phyloP scores from a whole-genome alignment of 2,329 filamentous ascomycete species.

The Pestalotiopsis sp. region DNA sequence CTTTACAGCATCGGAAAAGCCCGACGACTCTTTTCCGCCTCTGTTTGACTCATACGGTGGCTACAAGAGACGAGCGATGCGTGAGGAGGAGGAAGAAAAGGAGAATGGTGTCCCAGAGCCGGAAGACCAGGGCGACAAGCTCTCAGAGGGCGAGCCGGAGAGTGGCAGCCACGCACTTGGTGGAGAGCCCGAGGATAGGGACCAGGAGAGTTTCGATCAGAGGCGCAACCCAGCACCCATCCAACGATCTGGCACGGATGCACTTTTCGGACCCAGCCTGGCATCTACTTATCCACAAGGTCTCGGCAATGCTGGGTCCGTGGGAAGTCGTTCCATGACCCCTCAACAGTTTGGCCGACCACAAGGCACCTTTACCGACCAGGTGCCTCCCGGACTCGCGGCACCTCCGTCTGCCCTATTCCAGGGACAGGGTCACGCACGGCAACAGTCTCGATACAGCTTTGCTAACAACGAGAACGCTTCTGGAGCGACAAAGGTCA shows the following conservation, averaged over 20 bases:
- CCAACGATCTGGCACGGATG: slow-evolving; percentile 59
- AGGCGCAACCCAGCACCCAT: slow-evolving; percentile 72
- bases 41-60: slow-evolving; percentile 83
- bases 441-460: slow-evolving; percentile 84
- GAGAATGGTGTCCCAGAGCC: slow-evolving; percentile 50
- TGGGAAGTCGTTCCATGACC: slow-evolving; percentile 72
- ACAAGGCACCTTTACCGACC: slow-evolving; percentile 57
- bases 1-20: slow-evolving; percentile 28
- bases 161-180: slow-evolving; percentile 84
- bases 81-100: slow-evolving; percentile 59
- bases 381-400: slow-evolving; percentile 60
- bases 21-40: slow-evolving; percentile 57
- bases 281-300: slow-evolving; percentile 48
- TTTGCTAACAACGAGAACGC: slow-evolving; percentile 74
- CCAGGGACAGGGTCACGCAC: slow-evolving; percentile 67
- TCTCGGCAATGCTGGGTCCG: slow-evolving; percentile 54
- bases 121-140: slow-evolving; percentile 45
- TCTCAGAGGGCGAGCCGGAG: slow-evolving; percentile 73
- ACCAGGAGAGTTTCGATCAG: slow-evolving; percentile 53
- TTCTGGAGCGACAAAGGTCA: slow-evolving; percentile 63
- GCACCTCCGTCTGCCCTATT: slow-evolving; percentile 51
- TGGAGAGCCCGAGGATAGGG: slow-evolving; percentile 85
- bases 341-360: slow-evolving; percentile 77
- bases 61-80: slow-evolving; percentile 75
- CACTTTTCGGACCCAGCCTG: slow-evolving; percentile 54